Percentiles rank a stretch among this genome's conserved stretches.
Evolutionary conservation across 345 rosid genomes (phyloP).

Genomic region (Camelina sativa): DNA sequence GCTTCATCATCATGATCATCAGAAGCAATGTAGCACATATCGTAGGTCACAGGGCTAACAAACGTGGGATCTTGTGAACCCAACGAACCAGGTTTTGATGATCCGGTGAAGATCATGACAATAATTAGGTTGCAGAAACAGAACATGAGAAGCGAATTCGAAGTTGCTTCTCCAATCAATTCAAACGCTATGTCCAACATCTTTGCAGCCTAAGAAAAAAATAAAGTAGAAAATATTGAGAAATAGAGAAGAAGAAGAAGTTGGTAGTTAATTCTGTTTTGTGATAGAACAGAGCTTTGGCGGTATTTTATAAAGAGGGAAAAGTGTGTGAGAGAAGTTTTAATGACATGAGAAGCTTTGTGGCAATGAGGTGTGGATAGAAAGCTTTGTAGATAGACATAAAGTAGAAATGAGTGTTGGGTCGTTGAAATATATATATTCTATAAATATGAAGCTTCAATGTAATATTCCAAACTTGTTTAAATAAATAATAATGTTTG

Average conservation of each 20-base stretch:
- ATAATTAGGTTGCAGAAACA: conserved; percentile 45
- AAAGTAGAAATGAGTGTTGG: conserved; percentile 1
- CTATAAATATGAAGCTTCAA: background rate
- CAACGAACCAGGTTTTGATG: conserved; percentile 24
- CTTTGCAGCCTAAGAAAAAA: background rate
- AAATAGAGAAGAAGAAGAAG: background rate
- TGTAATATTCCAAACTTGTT: conserved; percentile 26
- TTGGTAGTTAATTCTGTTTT: conserved; percentile 30
- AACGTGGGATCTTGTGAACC: conserved; percentile 18
- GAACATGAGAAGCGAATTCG: conserved; percentile 47
- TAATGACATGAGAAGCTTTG: conserved; percentile 18
- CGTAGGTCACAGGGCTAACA: background rate
- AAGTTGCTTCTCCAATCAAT: conserved; percentile 37
- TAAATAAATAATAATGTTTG: background rate
- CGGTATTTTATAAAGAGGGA: conserved; percentile 1
- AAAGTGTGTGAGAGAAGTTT: conserved; percentile 36
- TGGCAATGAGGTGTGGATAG: conserved; percentile 39
- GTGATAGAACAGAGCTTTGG: conserved; percentile 22
- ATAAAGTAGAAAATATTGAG: background rate
- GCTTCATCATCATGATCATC: conserved; percentile 2
- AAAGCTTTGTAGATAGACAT: conserved; percentile 36
- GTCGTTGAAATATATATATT: conserved; percentile 3
- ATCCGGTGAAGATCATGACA: conserved; percentile 37
- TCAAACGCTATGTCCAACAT: conserved; percentile 41
- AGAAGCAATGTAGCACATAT: conserved; percentile 3